phyloP scores from a whole-genome alignment of 495 filamentous ascomycete species.

The Haplographium delicatum region DNA sequence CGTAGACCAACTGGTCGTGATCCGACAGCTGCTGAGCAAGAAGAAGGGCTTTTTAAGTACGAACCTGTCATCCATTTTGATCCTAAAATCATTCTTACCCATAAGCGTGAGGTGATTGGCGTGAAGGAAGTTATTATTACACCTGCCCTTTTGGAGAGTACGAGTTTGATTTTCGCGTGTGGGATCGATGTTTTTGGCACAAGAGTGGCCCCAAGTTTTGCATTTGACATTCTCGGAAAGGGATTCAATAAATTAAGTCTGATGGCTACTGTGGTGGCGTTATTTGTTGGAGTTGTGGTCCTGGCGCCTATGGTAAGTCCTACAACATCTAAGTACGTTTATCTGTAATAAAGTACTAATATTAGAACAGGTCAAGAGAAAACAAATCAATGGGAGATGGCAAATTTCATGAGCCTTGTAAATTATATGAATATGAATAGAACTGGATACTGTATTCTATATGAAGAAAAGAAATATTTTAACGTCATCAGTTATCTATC shows the following conservation, averaged over 20 bases:
- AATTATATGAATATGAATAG: slow-evolving; percentile 13
- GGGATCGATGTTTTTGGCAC: slow-evolving; percentile 87
- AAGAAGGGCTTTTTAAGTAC: slow-evolving; percentile 82
- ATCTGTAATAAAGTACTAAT: slow-evolving; percentile 8
- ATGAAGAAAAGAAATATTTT: too few species aligned
- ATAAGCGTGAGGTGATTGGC: slow-evolving; percentile 74
- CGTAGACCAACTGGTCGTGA: slow-evolving; percentile 85
- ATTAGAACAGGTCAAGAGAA: slow-evolving; percentile 39
- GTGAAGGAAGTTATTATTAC: slow-evolving; percentile 64
- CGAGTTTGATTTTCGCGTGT: slow-evolving; percentile 84
- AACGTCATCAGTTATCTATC: too few species aligned
- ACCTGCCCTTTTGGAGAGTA: slow-evolving; percentile 85
- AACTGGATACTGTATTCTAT: too few species aligned
- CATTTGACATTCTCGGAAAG: slow-evolving; percentile 90
- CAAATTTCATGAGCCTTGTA: slow-evolving; percentile 13
- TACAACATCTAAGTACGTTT: neutral
- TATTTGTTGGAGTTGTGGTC: slow-evolving; percentile 65
- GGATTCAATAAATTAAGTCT: slow-evolving; percentile 87
- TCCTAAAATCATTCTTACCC: slow-evolving; percentile 73
- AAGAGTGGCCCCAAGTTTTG: slow-evolving; percentile 72
- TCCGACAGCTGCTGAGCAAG: slow-evolving; percentile 66
- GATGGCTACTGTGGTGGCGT: slow-evolving; percentile 71
- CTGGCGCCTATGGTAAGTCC: slow-evolving; percentile 79
- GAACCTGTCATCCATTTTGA: slow-evolving; percentile 75
- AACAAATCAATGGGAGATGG: slow-evolving; percentile 50